Conservation (phyloP, 768 basidiomycete genomes). For the Russula emetica region DNA sequence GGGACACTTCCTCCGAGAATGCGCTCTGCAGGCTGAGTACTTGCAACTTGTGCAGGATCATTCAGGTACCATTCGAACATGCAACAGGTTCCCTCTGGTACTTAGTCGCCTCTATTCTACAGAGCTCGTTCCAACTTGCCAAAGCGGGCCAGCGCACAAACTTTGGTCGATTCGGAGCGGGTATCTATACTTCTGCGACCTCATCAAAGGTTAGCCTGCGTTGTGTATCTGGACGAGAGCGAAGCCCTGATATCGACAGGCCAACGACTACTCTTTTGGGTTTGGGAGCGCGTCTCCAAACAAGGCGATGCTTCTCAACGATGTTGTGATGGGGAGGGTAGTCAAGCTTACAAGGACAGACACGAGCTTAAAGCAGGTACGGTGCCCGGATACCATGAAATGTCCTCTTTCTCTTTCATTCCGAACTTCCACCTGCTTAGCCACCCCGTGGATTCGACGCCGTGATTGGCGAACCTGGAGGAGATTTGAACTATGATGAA, state of each 20-base stretch:
- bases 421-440: slow-evolving; percentile 1
- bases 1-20: slow-evolving; percentile 23
- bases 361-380: slow-evolving; percentile 27
- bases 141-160: slow-evolving; percentile 26
- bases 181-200: slow-evolving; percentile 33
- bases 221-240: neutral
- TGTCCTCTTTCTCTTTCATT: neutral
- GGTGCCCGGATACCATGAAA: neutral
- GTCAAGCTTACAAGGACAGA: slow-evolving; percentile 23
- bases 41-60: slow-evolving; percentile 31
- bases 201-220: slow-evolving; percentile 30
- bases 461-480: slow-evolving; percentile 31
- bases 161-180: slow-evolving; percentile 31
- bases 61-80: slow-evolving; percentile 20
- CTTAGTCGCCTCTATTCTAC: neutral
- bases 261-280: slow-evolving; percentile 31
- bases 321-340: slow-evolving; percentile 30
- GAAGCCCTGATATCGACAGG: slow-evolving; percentile 17
- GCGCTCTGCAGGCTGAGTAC: slow-evolving; percentile 23
- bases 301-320: slow-evolving; percentile 30
- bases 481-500: slow-evolving; percentile 32
- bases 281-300: slow-evolving; percentile 19
- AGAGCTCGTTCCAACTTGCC: slow-evolving; percentile 30
- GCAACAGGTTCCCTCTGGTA: too few species aligned
- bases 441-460: slow-evolving; percentile 30